A percentile compares a stretch with the other conserved stretches of the same genome.
Evolutionary conservation across 495 filamentous ascomycete species (phyloP).

Genomic region (Hypoxylon rickii): DNA sequence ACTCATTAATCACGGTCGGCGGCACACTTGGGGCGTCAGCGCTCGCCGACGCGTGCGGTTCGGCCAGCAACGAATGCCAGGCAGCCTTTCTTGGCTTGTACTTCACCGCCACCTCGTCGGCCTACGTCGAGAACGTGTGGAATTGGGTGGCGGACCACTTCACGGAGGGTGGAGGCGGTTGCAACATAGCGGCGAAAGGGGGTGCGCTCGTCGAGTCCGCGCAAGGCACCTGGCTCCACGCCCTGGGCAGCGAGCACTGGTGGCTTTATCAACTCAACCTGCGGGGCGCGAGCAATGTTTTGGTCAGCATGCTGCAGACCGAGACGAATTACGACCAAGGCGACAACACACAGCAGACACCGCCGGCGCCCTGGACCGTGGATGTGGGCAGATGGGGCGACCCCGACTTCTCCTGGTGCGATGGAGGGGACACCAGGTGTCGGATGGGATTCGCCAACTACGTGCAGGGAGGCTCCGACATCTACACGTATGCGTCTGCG

Average conservation of each 20-base stretch:
- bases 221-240: slow-evolving; percentile 66
- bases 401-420: slow-evolving; percentile 58
- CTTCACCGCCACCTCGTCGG: slow-evolving; percentile 58
- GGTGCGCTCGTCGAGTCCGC: slow-evolving; percentile 63
- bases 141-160: slow-evolving; percentile 77
- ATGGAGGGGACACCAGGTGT: slow-evolving; percentile 46
- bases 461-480: slow-evolving; percentile 61
- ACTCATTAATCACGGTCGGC: slow-evolving; percentile 63
- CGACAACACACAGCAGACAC: slow-evolving; percentile 61
- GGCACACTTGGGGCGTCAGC: slow-evolving; percentile 55
- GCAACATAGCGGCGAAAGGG: slow-evolving; percentile 45
- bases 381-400: slow-evolving; percentile 53
- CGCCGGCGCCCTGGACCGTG: slow-evolving; percentile 55
- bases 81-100: slow-evolving; percentile 72
- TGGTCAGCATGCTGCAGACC: slow-evolving; percentile 79
- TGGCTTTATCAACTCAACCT: slow-evolving; percentile 78
- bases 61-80: slow-evolving; percentile 48
- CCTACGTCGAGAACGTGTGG: slow-evolving; percentile 73
- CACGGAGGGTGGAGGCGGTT: slow-evolving; percentile 59
- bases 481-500: slow-evolving; percentile 64
- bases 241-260: slow-evolving; percentile 75
- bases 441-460: slow-evolving; percentile 59
- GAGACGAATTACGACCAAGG: slow-evolving; percentile 91
- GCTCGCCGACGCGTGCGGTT: slow-evolving; percentile 46
- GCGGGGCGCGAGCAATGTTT: slow-evolving; percentile 70